Evolutionary conservation across 106 monocot species (phyloP), one percentile per base, ranked within the genome.

Genomic region (Dendrobium officinale): DNA sequence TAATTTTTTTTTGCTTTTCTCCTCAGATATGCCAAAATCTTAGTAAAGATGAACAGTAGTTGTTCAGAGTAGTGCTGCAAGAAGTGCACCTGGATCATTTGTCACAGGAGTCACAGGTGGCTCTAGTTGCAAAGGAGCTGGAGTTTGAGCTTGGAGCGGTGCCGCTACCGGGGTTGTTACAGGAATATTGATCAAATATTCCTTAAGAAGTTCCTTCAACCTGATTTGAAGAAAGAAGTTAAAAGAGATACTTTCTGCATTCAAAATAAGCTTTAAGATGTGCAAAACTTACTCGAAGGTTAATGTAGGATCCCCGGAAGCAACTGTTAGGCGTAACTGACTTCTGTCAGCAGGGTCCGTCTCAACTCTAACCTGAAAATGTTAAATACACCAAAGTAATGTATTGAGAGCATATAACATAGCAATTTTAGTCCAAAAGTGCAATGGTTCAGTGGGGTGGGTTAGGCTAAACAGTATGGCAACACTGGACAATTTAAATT

Each of bases 261-360:
- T 59, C 16, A 67, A 41, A 59, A 31, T 64, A 1, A 78, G 40
- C 72, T 22, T 1, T 68, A 45, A 75, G 26, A 43, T 42, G 74
- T 43, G 27, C 43, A 7, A 78, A 37, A 78, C 89, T 82, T 88
- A 99, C 98, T 99, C 98, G 41, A 93, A 91, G 76, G 98, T 99
- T 80, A 99, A 84, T 33, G 81, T 77, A 42, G 92, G 95, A 81
- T 95, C 95, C 29, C 89, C 91, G 0, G 95, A 95, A 6, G 91
- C 91, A 64, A 99, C 75, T 41, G 98, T 99, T 77, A 99, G 76
- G 73, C 98, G 90, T 22, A 99, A 90, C 84, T 99, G 98, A 44
- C 95, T 95, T 90, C 98, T 88, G 72, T 99, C 98, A 55, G 95
- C 80, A 41, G 98, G 95, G 82, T 99, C 98, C 1, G 98, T 99